phyloP scores from a whole-genome alignment of 345 rosid species.

The Lumnitzera racemosa region DNA sequence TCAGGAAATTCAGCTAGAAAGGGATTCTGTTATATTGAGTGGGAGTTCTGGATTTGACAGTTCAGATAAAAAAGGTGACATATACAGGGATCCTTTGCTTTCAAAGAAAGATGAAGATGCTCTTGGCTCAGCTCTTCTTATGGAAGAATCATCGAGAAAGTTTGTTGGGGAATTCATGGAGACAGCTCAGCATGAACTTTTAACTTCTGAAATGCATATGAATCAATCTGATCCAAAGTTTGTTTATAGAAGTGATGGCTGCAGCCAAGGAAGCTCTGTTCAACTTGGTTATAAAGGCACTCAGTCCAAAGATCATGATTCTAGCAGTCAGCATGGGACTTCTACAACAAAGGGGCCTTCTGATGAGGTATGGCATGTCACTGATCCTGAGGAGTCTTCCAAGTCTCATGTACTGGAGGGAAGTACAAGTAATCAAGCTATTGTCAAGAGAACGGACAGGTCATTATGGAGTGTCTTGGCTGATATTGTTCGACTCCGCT shows the following conservation, averaged over 20 bases:
- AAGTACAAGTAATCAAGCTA: slow-evolving; percentile 26
- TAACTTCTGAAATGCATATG: slow-evolving; percentile 36
- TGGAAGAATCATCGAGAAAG: slow-evolving; percentile 52
- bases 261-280: slow-evolving; percentile 23
- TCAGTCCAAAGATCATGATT: slow-evolving; percentile 30
- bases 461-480: slow-evolving; percentile 73
- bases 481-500: slow-evolving; percentile 55
- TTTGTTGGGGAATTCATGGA: slow-evolving; percentile 63
- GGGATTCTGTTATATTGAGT: slow-evolving; percentile 27
- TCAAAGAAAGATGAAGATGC: slow-evolving; percentile 38
- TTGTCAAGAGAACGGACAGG: slow-evolving; percentile 52
- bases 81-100: slow-evolving; percentile 23
- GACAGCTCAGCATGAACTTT: slow-evolving; percentile 45
- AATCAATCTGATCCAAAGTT: slow-evolving; percentile 12
- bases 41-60: slow-evolving; percentile 15
- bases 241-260: slow-evolving; percentile 22
- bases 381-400: slow-evolving; percentile 35
- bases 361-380: slow-evolving; percentile 85
- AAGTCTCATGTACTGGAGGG: slow-evolving; percentile 33
- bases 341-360: slow-evolving; percentile 71
- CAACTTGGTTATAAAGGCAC: slow-evolving; percentile 19
- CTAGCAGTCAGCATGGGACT: slow-evolving; percentile 33
- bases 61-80: slow-evolving; percentile 21
- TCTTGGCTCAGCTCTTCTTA: slow-evolving; percentile 53
- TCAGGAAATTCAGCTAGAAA: slow-evolving; percentile 41